These are phyloP conservation scores for Mimosa pudica DNA, from an alignment of 306 rosid genomes.

Conservation along the genomic window DNA sequence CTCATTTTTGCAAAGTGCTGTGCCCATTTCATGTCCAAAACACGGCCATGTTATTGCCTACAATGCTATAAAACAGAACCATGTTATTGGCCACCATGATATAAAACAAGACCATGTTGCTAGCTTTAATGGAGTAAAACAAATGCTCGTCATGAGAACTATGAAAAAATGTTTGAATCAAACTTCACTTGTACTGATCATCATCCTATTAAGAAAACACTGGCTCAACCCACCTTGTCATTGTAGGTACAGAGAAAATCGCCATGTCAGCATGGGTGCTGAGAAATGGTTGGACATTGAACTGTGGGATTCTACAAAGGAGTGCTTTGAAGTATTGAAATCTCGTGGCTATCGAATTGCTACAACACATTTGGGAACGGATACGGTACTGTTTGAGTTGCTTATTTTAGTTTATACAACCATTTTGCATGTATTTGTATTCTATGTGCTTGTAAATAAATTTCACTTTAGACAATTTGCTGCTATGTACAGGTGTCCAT, in stretches of 20 bases:
- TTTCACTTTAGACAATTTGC: conserved; percentile 1
- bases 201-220: conserved; percentile 7
- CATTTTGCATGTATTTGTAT: neutral
- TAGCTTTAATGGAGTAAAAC: neutral
- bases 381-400: conserved; percentile 56
- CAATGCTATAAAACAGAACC: too few relatives aligned
- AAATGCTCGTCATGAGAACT: neutral
- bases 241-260: conserved; percentile 86
- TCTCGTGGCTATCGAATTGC: conserved; percentile 90
- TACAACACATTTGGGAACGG: conserved; percentile 81
- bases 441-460: conserved; percentile 12
- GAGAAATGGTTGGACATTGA: conserved; percentile 99
- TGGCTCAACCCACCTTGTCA: conserved; percentile 20
- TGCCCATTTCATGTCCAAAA: neutral
- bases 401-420: conserved; percentile 1
- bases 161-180: conserved; percentile 8
- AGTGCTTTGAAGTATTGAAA: conserved; percentile 70
- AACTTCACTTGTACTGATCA: neutral
- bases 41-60: neutral
- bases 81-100: too few relatives aligned
- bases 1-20: neutral
- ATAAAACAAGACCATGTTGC: too few relatives aligned
- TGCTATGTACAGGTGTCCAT: conserved; percentile 64
- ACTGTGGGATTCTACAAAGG: conserved; percentile 75
- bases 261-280: conserved; percentile 98